Conservation (phyloP, 768 basidiomycete genomes). For the Tulasnella sp. region DNA sequence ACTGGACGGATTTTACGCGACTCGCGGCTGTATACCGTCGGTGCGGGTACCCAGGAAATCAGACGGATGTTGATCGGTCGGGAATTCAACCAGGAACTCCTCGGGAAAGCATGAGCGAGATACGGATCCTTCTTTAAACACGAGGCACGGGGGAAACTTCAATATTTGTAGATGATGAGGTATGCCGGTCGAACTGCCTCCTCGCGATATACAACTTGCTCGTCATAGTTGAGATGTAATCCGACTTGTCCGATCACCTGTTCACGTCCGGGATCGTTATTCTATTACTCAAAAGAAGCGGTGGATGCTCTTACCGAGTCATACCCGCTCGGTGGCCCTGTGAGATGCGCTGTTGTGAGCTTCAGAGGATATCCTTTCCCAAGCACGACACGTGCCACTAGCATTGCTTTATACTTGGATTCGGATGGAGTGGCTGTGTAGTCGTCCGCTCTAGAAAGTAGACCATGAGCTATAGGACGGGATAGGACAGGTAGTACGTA, state of each 20-base stretch:
- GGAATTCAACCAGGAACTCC: conserved; percentile 66
- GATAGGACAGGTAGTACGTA: background rate
- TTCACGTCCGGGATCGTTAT: background rate
- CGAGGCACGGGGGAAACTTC: no score
- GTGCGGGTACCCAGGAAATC: conserved; percentile 96
- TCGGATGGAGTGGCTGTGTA: background rate
- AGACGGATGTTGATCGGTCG: conserved; percentile 88
- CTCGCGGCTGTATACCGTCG: conserved; percentile 80
- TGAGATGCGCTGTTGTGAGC: background rate
- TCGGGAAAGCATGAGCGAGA: background rate
- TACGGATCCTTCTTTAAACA: no score
- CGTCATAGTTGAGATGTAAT: background rate
- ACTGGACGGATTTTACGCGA: conserved; percentile 81
- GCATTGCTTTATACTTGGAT: background rate
- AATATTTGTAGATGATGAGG: background rate
- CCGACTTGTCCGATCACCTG: background rate
- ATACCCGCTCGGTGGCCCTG: background rate
- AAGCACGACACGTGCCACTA: background rate
- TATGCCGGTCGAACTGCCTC: background rate
- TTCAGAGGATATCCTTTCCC: background rate
- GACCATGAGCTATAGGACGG: background rate
- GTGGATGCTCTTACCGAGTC: background rate
- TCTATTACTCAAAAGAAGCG: background rate
- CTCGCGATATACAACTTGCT: background rate
- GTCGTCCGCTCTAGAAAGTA: background rate